These are phyloP conservation scores for Kodamaea sagamina DNA, from an alignment of 805 yeast genomes.

Conservation along the genomic window DNA sequence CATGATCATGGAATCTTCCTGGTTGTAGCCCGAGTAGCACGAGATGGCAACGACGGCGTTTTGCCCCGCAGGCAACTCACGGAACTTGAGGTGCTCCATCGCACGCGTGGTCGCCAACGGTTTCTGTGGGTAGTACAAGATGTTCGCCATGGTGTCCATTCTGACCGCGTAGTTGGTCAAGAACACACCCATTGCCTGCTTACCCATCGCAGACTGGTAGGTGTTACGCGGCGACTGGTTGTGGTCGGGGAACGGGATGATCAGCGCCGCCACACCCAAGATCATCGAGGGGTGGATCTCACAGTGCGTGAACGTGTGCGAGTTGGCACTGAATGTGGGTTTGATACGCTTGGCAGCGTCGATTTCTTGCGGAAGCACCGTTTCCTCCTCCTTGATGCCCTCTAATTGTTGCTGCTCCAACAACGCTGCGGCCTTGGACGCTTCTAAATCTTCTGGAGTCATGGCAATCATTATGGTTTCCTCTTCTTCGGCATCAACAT, in stretches of 20 bases:
- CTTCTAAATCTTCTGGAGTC: constrained; percentile 95
- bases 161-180: constrained; percentile 92
- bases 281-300: constrained; percentile 99
- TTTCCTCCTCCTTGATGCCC: constrained; percentile 1
- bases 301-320: constrained; percentile 93
- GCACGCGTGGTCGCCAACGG: constrained; percentile 97
- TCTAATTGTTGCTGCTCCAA: constrained; percentile 30
- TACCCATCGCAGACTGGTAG: constrained; percentile 99
- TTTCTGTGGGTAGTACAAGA: constrained; percentile 94
- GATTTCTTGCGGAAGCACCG: constrained; percentile 30
- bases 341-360: constrained; percentile 88
- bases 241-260: constrained; percentile 99
- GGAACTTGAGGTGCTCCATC: constrained; percentile 94
- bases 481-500: constrained; percentile 98
- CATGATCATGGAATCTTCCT: constrained; percentile 99
- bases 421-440: constrained; percentile 47
- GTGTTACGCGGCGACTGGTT: constrained; percentile 99
- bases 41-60: constrained; percentile 98
- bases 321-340: constrained; percentile 52
- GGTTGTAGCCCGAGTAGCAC: constrained; percentile 98
- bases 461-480: constrained; percentile 98
- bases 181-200: constrained; percentile 99
- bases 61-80: constrained; percentile 99
- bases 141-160: constrained; percentile 99
- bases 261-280: constrained; percentile 96